phyloP scores from a whole-genome alignment of 2,329 filamentous ascomycete species.

The Nannizziopsis barbatae region DNA sequence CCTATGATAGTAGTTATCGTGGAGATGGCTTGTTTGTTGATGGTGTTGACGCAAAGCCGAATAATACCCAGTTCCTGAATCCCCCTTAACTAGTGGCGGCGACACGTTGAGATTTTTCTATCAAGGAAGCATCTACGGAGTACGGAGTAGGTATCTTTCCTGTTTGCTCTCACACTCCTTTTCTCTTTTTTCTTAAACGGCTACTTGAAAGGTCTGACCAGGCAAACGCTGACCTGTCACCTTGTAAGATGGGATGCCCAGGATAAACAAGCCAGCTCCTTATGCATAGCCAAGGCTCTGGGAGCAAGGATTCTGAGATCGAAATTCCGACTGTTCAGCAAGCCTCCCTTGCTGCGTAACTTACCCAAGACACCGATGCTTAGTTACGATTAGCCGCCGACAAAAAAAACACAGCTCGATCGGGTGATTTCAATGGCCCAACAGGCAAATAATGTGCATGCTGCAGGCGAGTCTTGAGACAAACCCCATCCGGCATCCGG shows the following conservation, averaged over 20 bases:
- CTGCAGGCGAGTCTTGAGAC: too few species aligned
- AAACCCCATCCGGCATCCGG: too few species aligned
- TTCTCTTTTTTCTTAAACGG: too few species aligned
- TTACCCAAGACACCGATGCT: background rate
- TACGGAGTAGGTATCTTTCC: too few species aligned
- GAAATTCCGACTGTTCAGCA: slow-evolving; percentile 3
- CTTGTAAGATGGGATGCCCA: background rate
- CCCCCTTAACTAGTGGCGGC: background rate
- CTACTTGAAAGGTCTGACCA: too few species aligned
- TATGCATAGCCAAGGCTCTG: background rate
- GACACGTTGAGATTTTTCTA: background rate
- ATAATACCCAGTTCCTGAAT: slow-evolving; percentile 7
- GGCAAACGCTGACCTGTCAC: slow-evolving; percentile 1
- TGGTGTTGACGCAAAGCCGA: background rate
- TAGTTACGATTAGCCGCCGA: background rate
- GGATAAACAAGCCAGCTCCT: background rate
- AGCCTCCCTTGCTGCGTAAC: background rate
- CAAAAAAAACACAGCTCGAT: too few species aligned
- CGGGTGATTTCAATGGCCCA: too few species aligned
- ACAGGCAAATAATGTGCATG: too few species aligned
- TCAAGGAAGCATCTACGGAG: background rate
- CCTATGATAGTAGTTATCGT: background rate
- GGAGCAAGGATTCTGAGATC: slow-evolving; percentile 4
- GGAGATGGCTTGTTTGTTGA: background rate
- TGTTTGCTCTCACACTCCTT: too few species aligned